Conservation (phyloP, 1,284 basidiomycete species). For the Pseudomicrostroma phylloplanum region DNA sequence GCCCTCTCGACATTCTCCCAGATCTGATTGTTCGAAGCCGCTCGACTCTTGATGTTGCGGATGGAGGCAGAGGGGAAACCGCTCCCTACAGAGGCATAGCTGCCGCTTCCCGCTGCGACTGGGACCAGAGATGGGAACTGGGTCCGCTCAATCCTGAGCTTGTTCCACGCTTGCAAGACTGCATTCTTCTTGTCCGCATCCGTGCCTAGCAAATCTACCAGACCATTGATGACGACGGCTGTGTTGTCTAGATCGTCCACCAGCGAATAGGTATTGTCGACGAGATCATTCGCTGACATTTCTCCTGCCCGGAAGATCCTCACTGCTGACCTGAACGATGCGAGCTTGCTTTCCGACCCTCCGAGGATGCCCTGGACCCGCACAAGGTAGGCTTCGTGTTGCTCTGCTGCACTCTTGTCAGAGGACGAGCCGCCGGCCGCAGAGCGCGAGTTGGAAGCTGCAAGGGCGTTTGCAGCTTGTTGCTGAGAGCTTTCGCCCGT, state of each 20-base stretch:
- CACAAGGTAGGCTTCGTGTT: slow-evolving; percentile 64
- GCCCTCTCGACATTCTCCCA: slow-evolving; percentile 83
- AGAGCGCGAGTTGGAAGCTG: slow-evolving; percentile 3
- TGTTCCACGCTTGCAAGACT: slow-evolving; percentile 70
- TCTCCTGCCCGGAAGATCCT: slow-evolving; percentile 74
- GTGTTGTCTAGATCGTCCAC: slow-evolving; percentile 50
- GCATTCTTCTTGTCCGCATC: slow-evolving; percentile 70
- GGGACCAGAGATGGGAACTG: slow-evolving; percentile 28
- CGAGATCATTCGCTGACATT: slow-evolving; percentile 71
- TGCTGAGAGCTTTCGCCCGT: slow-evolving; percentile 8
- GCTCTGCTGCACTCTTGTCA: slow-evolving; percentile 52
- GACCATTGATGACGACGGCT: slow-evolving; percentile 65
- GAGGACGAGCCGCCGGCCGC: slow-evolving; percentile 59
- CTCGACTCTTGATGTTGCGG: slow-evolving; percentile 70
- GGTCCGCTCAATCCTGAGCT: slow-evolving; percentile 71
- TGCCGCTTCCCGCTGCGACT: slow-evolving; percentile 14
- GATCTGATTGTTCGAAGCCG: slow-evolving; percentile 62
- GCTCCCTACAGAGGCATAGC: slow-evolving; percentile 7
- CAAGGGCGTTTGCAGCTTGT: slow-evolving; percentile 19
- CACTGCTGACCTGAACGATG: slow-evolving; percentile 72
- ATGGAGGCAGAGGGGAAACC: slow-evolving; percentile 61
- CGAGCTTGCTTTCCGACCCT: slow-evolving; percentile 63
- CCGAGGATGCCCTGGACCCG: slow-evolving; percentile 65
- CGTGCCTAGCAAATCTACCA: slow-evolving; percentile 52
- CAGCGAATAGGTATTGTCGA: slow-evolving; percentile 78